Evolutionary conservation across 352 stramenopile genomes (phyloP), one percentile per base, ranked within the genome.

Genomic region (Phytophthora boehmeriae): DNA sequence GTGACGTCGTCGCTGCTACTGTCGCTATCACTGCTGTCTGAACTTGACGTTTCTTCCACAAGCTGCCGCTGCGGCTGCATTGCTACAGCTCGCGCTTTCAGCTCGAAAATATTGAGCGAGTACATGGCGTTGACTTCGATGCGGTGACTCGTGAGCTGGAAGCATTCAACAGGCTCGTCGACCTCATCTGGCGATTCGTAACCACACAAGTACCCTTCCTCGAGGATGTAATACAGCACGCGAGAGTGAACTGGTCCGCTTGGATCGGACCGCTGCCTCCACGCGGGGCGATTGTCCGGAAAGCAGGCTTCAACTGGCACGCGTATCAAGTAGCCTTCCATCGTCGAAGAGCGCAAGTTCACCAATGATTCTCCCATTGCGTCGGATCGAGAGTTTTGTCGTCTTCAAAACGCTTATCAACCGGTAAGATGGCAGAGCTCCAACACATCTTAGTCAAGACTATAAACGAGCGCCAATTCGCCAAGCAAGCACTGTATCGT

Each of bases 321-420:
- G 1, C 80, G 83, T 28, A 92, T 86, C 64, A 92, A 78, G 62
- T 79, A 92, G 35, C 83, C 80, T 53, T 92, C 83, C 83, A 92
- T 92, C 20, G n/a, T 23, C 20, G 22, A 8, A 28, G 57, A 17
- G 9, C 43, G 19, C 43, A 32, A 44, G 17, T 32, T 44, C 10
- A 55, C 10, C 25, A 35, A 27, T 50, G 42, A 43, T 54, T 27
- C 38, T 34, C 32, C 34, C 11, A 38, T 30, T 48, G 35, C 22
- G 44, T 32, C 28, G 36, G 2, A 42, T 27, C n/a, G 39, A 17
- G 10, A 11, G 34, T 11, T 13, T 59, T 17, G 17, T 47, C 19
- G 11, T 38, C 2, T 42, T 34, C 13, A 50, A 35, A 17, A 20
- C 14, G 9, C 10, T 11, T n/a, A 39, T 9, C 10, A 39, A 17